These are phyloP conservation scores for Yamadazyma oceani DNA, from an alignment of 1,139 yeast species.

Conservation along the genomic window DNA sequence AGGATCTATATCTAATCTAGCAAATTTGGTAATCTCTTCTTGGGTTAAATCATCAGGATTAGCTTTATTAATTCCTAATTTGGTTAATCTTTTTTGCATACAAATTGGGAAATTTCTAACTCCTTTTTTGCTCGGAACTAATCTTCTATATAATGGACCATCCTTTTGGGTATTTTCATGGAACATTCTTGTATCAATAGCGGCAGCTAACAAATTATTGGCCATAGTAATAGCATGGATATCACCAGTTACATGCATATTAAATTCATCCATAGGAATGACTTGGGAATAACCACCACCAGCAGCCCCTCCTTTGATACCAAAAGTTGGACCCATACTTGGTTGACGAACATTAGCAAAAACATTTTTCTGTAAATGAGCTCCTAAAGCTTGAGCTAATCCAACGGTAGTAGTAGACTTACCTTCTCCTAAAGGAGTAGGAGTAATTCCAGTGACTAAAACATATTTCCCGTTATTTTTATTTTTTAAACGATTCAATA, in stretches of 20 bases:
- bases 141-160: conserved; percentile 79
- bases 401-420: conserved; percentile 97
- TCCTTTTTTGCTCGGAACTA: conserved; percentile 88
- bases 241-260: conserved; percentile 97
- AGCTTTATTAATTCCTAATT: conserved; percentile 78
- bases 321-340: conserved; percentile 98
- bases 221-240: conserved; percentile 97
- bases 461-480: conserved; percentile 85
- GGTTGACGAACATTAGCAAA: conserved; percentile 98
- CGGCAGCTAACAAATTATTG: conserved; percentile 93
- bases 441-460: conserved; percentile 95
- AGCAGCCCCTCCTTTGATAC: conserved; percentile 99
- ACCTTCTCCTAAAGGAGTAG: conserved; percentile 98
- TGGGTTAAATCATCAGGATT: conserved; percentile 80
- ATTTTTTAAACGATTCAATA: conserved; percentile 68
- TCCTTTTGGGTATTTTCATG: conserved; percentile 95
- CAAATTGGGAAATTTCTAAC: conserved; percentile 73
- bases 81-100: conserved; percentile 74
- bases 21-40: conserved; percentile 76
- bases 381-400: conserved; percentile 93
- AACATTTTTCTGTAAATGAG: conserved; percentile 81
- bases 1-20: conserved; percentile 88
- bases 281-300: conserved; percentile 99
- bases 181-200: conserved; percentile 96
- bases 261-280: conserved; percentile 98